Evolutionary conservation across 345 rosid species (phyloP).

Genomic region (Lepidium africanum): DNA sequence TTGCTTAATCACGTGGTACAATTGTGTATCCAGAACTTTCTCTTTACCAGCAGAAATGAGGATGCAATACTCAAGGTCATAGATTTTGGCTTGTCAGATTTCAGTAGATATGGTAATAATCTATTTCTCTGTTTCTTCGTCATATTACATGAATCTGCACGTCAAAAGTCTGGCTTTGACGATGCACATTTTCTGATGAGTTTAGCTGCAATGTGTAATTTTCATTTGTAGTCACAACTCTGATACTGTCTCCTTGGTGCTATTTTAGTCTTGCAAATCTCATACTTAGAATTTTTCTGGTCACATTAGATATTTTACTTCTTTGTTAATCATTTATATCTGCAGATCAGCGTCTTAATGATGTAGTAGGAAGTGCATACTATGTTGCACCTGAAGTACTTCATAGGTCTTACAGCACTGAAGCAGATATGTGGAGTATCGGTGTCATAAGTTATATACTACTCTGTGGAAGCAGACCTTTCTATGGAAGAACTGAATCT

Average conservation of each 20-base stretch:
- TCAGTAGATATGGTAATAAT: conserved; percentile 58
- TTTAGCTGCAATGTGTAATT: not conserved
- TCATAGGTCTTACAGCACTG: conserved; percentile 87
- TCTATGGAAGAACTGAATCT: conserved; percentile 93
- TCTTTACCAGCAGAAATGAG: conserved; percentile 68
- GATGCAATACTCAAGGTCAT: conserved; percentile 87
- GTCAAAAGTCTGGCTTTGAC: not conserved
- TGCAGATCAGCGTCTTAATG: conserved; percentile 90
- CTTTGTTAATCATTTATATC: not conserved
- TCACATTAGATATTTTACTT: not conserved
- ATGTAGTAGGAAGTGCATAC: conserved; percentile 98
- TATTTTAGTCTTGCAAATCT: not conserved
- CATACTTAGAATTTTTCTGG: not conserved
- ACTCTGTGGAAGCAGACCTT: conserved; percentile 95
- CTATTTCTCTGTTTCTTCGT: not conserved
- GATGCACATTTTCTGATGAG: not conserved
- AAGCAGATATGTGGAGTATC: conserved; percentile 98
- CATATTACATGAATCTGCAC: not conserved
- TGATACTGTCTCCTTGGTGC: not conserved
- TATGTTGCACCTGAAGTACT: conserved; percentile 99
- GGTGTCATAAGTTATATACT: conserved; percentile 90
- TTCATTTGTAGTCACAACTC: not conserved
- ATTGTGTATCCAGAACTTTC: conserved; percentile 62
- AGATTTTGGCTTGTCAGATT: conserved; percentile 95
- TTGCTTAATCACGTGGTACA: not conserved